A percentile compares a stretch with the other conserved stretches of the same genome.
Evolutionary conservation across 257 asterid genomes (phyloP).

Genomic region (Solanum chiquidenum): DNA sequence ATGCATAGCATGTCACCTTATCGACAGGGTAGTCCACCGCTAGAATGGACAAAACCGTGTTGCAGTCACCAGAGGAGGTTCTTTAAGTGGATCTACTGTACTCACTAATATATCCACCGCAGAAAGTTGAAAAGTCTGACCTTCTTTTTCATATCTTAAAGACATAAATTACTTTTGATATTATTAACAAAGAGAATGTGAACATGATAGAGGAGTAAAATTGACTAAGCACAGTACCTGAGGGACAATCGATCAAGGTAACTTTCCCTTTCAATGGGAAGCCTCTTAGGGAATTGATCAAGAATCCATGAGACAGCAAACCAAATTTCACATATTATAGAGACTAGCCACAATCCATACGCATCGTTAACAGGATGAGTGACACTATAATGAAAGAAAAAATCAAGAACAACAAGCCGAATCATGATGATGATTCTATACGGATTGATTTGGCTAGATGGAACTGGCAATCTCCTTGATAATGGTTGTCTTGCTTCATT

Average conservation of each 20-base stretch:
- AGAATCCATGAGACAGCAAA: conserved; percentile 30
- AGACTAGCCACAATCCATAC: conserved; percentile 19
- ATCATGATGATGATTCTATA: conserved; percentile 21
- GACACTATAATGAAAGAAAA: conserved; percentile 23
- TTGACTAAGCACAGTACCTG: conserved; percentile 8
- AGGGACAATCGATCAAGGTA: conserved; percentile 26
- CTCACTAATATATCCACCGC: conserved; percentile 25
- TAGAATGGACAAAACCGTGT: conserved; percentile 25
- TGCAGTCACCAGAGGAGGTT: conserved; percentile 24
- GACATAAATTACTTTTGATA: background rate
- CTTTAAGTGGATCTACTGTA: conserved; percentile 24
- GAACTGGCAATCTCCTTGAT: conserved; percentile 20
- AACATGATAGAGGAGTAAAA: background rate
- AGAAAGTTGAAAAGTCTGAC: conserved; percentile 20
- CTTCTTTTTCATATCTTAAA: conserved; percentile 18
- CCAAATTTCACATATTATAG: conserved; percentile 31
- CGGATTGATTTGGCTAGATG: conserved; percentile 21
- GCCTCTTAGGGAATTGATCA: conserved; percentile 33
- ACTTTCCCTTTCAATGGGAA: conserved; percentile 20
- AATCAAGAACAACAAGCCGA: conserved; percentile 18
- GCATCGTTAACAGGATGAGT: conserved; percentile 20
- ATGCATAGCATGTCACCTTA: conserved; percentile 21
- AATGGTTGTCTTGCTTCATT: conserved; percentile 24
- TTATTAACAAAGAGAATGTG: background rate
- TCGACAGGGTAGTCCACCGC: conserved; percentile 25